A percentile compares a stretch with the other conserved stretches of the same genome.
These are phyloP conservation scores for Eremomyces bilateralis DNA, from an alignment of 495 filamentous ascomycete species.

Conservation along the genomic window DNA sequence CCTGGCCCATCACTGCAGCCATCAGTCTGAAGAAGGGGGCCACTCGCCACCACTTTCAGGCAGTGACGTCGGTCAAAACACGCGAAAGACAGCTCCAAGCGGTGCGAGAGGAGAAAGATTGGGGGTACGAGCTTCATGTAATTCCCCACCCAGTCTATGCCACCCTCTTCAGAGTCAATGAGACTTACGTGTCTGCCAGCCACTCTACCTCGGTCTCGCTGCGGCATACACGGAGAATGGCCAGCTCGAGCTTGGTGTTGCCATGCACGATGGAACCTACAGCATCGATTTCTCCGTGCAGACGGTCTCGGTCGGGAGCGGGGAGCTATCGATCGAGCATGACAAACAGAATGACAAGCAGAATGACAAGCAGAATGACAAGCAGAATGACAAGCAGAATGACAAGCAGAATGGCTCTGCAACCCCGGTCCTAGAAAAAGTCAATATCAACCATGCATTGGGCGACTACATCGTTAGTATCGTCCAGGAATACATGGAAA, in stretches of 20 bases:
- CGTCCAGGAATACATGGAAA: constrained; percentile 12
- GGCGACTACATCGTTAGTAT: constrained; percentile 12
- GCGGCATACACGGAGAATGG: constrained; percentile 5
- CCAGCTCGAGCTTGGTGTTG: constrained; percentile 23
- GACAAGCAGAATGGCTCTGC: neutral
- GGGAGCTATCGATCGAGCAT: too few relatives aligned
- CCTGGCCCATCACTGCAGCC: too few relatives aligned
- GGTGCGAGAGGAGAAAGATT: too few relatives aligned
- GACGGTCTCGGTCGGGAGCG: constrained; percentile 23
- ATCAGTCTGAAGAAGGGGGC: neutral
- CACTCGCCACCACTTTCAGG: neutral
- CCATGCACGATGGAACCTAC: constrained; percentile 60
- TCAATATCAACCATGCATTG: constrained; percentile 2
- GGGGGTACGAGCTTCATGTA: too few relatives aligned
- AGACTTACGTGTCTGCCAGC: constrained; percentile 4
- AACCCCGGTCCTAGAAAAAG: constrained; percentile 1
- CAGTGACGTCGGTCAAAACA: too few relatives aligned
- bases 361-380: neutral
- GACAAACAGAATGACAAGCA: neutral
- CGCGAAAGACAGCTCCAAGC: too few relatives aligned
- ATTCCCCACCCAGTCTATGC: neutral
- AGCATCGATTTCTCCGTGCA: constrained; percentile 52
- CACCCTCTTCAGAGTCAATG: neutral
- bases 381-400: neutral
- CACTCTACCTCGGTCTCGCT: constrained; percentile 15